Conservation (phyloP, 257 asterid species). For the Cordia subcordata region DNA sequence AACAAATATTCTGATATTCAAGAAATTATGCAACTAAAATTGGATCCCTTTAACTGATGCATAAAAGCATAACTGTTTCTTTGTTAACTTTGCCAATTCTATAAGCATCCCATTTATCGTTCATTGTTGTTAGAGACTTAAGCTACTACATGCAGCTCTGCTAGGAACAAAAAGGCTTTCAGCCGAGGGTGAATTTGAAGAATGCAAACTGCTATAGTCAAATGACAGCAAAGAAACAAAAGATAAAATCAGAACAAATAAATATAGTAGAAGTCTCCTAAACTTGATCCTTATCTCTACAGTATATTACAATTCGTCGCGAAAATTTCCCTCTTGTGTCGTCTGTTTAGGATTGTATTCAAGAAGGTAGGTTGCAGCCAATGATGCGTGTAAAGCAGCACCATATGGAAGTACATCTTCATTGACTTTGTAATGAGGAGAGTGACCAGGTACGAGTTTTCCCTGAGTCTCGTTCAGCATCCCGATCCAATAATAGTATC, state of each 20-base stretch:
- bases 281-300: background rate
- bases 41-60: no score
- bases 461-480: conserved; percentile 49
- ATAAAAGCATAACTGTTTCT: no score
- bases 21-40: no score
- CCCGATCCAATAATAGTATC: conserved; percentile 48
- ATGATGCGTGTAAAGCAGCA: conserved; percentile 63
- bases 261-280: background rate
- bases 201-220: no score
- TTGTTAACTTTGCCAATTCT: no score
- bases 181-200: no score
- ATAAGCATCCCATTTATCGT: no score
- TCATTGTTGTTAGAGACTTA: no score
- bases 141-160: no score
- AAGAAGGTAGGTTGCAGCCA: conserved; percentile 41
- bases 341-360: conserved; percentile 18
- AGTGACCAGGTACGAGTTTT: conserved; percentile 31
- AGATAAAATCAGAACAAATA: no score
- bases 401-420: conserved; percentile 65
- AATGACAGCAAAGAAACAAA: background rate
- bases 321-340: conserved; percentile 14
- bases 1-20: no score
- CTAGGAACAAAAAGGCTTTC: no score
- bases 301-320: conserved; percentile 37
- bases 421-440: conserved; percentile 43